Base-by-base conservation (phyloP, 208 protist species). In the Paratrypanosoma confusum region DNA sequence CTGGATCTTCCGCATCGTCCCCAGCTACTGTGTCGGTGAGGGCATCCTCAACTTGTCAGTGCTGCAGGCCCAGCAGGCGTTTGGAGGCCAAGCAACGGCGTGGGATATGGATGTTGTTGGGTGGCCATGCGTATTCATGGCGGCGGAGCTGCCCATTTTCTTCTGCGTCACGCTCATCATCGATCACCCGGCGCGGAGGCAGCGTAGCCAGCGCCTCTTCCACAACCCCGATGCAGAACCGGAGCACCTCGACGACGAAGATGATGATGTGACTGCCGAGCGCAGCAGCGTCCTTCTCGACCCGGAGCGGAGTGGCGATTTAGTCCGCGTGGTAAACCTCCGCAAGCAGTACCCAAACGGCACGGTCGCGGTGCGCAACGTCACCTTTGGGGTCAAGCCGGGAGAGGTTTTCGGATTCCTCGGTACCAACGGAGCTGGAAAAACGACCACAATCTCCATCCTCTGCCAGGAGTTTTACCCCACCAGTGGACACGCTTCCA, bases 371-470 rank as follows among this genome's bases (percentile, higher is more conserved):
- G 76, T 90, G 23, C 54, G 71, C 7, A 70, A 81, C 60, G 18
- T 86, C 13, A 76, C 66, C 3, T 84, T 90, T 31, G 67, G 61
- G 20, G 81, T 90, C 3, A 44, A 52, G 28, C 59, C 61, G 7
- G 73, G 79, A 10, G 79, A 89, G 56, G 63, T 84, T 28, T 90
- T 93, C 59, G 81, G 70, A 10, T 80, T 93, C 27, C 73, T 93
- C 25, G 85, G 85, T 18, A 78, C 71, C n/a, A 93, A 93, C 48
- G 85, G 85, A 10, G 81, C 81, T 3, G 81, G 81, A 26, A 93
- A 93, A 61, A 91, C 79, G 7, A 90, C 79, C 26, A 68, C 78
- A 7, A 72, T 93, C 25, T 77, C 70, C 10, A 88, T 90, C 24
- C 56, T 93, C 11, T 77, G 64, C 39, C 75, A 86, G 39, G 69